Evolutionary conservation across 2,329 filamentous ascomycete genomes (phyloP).

Genomic region (Pyricularia sp.): DNA sequence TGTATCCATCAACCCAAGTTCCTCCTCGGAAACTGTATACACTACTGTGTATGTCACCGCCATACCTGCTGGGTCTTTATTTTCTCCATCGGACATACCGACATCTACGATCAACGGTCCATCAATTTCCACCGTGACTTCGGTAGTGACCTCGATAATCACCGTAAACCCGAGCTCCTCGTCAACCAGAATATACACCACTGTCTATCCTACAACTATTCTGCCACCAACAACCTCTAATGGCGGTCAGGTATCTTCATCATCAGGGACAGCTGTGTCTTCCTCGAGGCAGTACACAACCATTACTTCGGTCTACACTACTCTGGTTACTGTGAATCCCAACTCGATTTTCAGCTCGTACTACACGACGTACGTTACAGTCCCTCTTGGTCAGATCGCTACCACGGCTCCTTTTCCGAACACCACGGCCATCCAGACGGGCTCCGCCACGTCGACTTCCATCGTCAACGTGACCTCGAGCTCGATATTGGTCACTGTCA

Average conservation of each 20-base stretch:
- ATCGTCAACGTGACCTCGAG: not conserved
- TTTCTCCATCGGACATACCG: not conserved
- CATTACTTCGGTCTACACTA: not conserved
- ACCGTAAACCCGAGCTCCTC: not conserved
- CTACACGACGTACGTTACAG: not conserved
- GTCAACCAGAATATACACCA: not conserved
- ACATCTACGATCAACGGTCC: not conserved
- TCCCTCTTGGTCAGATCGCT: not conserved
- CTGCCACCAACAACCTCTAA: not conserved
- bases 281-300: not conserved
- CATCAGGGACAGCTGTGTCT: not conserved
- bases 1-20: not conserved
- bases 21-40: not conserved
- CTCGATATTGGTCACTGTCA: not conserved
- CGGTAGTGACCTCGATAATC: not conserved
- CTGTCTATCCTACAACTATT: not conserved
- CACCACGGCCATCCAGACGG: not conserved
- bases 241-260: not conserved
- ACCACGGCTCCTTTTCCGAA: not conserved
- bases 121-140: not conserved
- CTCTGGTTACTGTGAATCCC: conserved; percentile 1
- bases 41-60: not conserved
- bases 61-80: not conserved
- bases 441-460: not conserved
- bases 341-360: conserved; percentile 2